Evolutionary conservation across 192 early-diverging fungal species (phyloP).

Genomic region (Ambispora gerdemannii): DNA sequence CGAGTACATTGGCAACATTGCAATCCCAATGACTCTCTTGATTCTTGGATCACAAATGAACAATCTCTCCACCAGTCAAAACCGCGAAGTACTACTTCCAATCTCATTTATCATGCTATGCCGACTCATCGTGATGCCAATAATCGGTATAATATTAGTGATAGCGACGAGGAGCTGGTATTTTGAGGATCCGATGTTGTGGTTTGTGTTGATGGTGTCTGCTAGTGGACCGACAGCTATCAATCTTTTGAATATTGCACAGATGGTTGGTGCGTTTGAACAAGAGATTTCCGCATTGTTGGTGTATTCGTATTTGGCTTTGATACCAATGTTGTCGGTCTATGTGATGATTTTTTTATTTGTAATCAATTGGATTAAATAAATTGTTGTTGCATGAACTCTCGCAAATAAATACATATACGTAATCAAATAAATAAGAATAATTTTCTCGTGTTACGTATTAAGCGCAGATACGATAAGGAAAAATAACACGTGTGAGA

Average conservation of each 20-base stretch:
- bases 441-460: too few species aligned
- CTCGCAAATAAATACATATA: too few species aligned
- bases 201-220: conserved; percentile 27
- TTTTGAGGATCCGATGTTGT: conserved; percentile 30
- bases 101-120: conserved; percentile 7
- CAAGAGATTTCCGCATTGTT: conserved; percentile 28
- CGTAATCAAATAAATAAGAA: too few species aligned
- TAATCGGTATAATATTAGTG: conserved; percentile 15
- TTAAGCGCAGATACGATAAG: too few species aligned
- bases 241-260: conserved; percentile 31
- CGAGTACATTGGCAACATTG: conserved; percentile 1
- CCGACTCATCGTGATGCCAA: conserved; percentile 27
- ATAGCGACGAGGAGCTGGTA: conserved; percentile 5
- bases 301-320: conserved; percentile 27
- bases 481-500: too few species aligned
- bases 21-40: conserved; percentile 26
- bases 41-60: conserved; percentile 21
- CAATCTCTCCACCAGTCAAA: neutral
- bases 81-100: neutral
- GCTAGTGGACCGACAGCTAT: conserved; percentile 30
- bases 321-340: conserved; percentile 1
- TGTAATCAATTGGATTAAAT: too few species aligned
- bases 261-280: conserved; percentile 20
- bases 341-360: conserved; percentile 15
- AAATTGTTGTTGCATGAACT: too few species aligned